Percentiles rank a stretch among this genome's conserved stretches.
Evolutionary conservation across 1,139 yeast genomes (phyloP).

Genomic region (Barnettozyma hawaiiensis): DNA sequence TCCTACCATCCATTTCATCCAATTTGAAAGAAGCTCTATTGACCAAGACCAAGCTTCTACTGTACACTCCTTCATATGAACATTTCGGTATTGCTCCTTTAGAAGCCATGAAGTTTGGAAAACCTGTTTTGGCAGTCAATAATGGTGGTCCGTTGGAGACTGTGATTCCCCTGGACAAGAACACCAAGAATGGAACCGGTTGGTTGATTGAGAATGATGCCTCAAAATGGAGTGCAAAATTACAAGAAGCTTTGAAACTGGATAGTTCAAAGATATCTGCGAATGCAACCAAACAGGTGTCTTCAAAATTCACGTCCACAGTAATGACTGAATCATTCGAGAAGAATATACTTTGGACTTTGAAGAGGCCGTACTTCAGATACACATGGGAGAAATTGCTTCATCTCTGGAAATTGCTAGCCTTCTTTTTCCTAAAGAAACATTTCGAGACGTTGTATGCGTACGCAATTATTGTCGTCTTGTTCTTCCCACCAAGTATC

Average conservation of each 20-base stretch:
- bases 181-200: conserved; percentile 60
- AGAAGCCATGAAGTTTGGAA: conserved; percentile 82
- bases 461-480: conserved; percentile 13
- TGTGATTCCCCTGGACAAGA: conserved; percentile 41
- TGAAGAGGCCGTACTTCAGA: conserved; percentile 20
- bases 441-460: conserved; percentile 11
- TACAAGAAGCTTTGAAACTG: conserved; percentile 39
- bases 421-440: conserved; percentile 12
- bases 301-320: conserved; percentile 50
- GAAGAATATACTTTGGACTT: conserved; percentile 28
- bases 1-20: conserved; percentile 75
- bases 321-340: conserved; percentile 58
- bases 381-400: conserved; percentile 23
- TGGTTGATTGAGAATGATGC: conserved; percentile 57
- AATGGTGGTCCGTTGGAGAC: conserved; percentile 95
- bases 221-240: conserved; percentile 57
- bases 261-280: conserved; percentile 36
- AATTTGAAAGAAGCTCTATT: conserved; percentile 61
- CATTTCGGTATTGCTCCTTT: conserved; percentile 98
- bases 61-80: conserved; percentile 88
- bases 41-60: conserved; percentile 49
- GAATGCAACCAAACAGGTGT: conserved; percentile 49
- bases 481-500: conserved; percentile 20
- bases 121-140: conserved; percentile 81
- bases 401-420: conserved; percentile 21